Evolutionary conservation across 768 basidiomycete species (phyloP).

Genomic region (Mycena vulgaris): DNA sequence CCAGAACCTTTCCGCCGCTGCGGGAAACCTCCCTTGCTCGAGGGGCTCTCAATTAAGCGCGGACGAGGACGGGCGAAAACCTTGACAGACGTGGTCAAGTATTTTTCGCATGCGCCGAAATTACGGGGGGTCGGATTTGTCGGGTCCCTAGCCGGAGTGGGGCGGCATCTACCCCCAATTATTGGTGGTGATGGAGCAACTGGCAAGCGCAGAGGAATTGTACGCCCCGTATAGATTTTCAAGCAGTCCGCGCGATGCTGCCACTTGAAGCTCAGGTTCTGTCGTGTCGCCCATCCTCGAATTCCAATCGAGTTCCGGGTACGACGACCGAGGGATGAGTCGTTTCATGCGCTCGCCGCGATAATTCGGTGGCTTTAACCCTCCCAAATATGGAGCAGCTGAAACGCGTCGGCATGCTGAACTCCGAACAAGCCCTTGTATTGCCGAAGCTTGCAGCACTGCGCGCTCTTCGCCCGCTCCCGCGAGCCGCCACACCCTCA

Average conservation of each 20-base stretch:
- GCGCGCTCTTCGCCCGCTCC: conserved; percentile 4
- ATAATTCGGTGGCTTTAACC: conserved; percentile 12
- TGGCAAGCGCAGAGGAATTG: not conserved
- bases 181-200: not conserved
- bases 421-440: not conserved
- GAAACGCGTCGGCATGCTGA: not conserved
- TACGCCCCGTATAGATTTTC: not conserved
- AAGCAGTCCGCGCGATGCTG: not conserved
- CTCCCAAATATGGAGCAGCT: not conserved
- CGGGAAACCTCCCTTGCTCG: conserved; percentile 11
- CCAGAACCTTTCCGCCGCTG: not conserved
- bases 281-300: conserved; percentile 3
- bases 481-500: not conserved
- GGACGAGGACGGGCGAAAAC: not conserved
- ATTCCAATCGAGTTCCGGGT: not conserved
- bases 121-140: not conserved
- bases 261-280: not conserved
- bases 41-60: not conserved
- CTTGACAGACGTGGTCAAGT: not conserved
- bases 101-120: not conserved
- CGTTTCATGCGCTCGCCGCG: not conserved
- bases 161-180: not conserved
- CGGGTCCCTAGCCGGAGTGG: not conserved
- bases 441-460: not conserved
- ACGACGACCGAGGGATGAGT: not conserved